Evolutionary conservation across 306 rosid genomes (phyloP).

Genomic region (Carpinus viminea): DNA sequence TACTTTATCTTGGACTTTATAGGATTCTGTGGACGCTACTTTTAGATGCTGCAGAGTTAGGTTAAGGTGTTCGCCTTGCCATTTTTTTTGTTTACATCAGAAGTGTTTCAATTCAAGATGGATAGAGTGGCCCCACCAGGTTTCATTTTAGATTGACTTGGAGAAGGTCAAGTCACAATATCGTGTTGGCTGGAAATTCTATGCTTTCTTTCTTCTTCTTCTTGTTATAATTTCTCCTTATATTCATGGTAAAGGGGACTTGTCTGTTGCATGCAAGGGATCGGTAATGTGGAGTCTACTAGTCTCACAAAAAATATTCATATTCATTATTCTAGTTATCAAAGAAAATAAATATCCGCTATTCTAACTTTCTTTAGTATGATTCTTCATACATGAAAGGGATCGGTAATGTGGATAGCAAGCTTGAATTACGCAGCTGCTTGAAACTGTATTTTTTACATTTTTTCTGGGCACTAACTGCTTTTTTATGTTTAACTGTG

Average conservation of each 20-base stretch:
- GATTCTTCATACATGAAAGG: background rate
- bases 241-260: too few species aligned
- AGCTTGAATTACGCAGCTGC: background rate
- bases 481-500: background rate
- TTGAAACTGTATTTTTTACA: constrained; percentile 8
- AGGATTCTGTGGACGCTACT: background rate
- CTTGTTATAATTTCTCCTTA: too few species aligned
- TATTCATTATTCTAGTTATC: background rate
- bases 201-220: too few species aligned
- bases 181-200: too few species aligned
- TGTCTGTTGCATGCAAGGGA: too few species aligned
- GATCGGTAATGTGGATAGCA: background rate
- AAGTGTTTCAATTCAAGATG: background rate
- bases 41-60: background rate
- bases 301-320: background rate
- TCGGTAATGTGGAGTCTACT: background rate
- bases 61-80: background rate
- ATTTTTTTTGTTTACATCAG: background rate
- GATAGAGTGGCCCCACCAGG: background rate
- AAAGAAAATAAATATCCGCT: too few species aligned
- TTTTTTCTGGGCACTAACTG: constrained; percentile 15
- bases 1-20: too few species aligned
- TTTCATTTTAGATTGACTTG: background rate
- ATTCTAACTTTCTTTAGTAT: background rate
- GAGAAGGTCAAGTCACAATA: background rate